phyloP scores from a whole-genome alignment of 2,329 filamentous ascomycete species.

The Plectosphaerella cucumerina region DNA sequence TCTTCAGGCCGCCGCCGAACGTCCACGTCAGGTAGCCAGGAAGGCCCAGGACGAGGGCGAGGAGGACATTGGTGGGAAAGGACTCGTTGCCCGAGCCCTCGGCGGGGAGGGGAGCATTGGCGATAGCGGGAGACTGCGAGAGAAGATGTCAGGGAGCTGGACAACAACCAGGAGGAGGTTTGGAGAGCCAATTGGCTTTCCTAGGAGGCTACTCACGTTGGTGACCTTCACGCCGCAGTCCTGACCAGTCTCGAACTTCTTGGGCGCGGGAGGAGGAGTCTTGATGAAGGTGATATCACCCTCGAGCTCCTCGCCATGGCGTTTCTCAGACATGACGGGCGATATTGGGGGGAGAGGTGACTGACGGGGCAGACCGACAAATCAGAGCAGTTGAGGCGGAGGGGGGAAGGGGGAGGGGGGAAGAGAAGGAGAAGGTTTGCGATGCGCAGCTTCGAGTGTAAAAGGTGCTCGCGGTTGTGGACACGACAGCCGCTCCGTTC shows the following conservation, averaged over 20 bases:
- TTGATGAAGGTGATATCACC: conserved; percentile 37
- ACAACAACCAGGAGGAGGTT: neutral
- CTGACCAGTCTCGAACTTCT: conserved; percentile 67
- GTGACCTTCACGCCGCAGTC: conserved; percentile 47
- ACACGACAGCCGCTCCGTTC: neutral
- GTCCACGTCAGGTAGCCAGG: conserved; percentile 81
- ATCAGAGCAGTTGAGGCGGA: neutral
- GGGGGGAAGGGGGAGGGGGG: neutral
- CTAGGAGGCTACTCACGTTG: conserved; percentile 25
- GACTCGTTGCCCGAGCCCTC: conserved; percentile 78
- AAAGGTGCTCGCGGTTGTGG: neutral
- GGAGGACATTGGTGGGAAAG: conserved; percentile 81
- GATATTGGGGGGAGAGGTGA: conserved; percentile 18
- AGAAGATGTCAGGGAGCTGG: conserved; percentile 5
- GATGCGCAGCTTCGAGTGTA: neutral
- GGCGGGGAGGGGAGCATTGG: conserved; percentile 90
- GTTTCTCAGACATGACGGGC: conserved; percentile 14
- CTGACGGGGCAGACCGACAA: conserved; percentile 20
- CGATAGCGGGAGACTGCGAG: conserved; percentile 75
- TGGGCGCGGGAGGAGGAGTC: conserved; percentile 30
- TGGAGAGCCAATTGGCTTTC: neutral
- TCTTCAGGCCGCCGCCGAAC: conserved; percentile 80
- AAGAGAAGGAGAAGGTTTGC: neutral
- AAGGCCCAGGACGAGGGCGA: conserved; percentile 63
- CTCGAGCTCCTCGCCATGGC: conserved; percentile 18